Percentiles rank a stretch among this genome's conserved stretches.
phyloP scores from a whole-genome alignment of 768 basidiomycete species.

The Suillus sp. region DNA sequence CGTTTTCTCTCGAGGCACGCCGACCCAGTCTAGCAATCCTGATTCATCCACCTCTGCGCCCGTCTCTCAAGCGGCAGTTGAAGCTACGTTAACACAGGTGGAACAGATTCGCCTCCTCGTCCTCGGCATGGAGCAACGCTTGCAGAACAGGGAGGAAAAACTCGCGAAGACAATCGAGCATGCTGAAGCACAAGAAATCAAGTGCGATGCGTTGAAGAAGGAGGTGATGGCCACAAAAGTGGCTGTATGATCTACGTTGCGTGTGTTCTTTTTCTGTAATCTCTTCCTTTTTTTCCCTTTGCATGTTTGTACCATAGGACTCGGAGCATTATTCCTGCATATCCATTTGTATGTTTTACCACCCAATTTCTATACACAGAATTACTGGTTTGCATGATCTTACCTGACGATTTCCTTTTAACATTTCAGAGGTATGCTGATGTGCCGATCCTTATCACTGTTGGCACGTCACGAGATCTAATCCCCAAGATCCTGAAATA shows the following conservation, averaged over 20 bases:
- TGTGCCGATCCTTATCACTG: not conserved
- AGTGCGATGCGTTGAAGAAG: slow-evolving; percentile 52
- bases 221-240: slow-evolving; percentile 34
- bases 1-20: slow-evolving; percentile 27
- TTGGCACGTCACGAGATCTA: not conserved
- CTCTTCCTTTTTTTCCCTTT: not conserved
- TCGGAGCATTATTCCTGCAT: slow-evolving; percentile 5
- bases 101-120: slow-evolving; percentile 70
- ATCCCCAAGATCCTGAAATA: not conserved
- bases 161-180: slow-evolving; percentile 58
- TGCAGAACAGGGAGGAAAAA: slow-evolving; percentile 63
- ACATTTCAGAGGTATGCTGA: not conserved
- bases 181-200: slow-evolving; percentile 59
- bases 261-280: not conserved
- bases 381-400: not conserved
- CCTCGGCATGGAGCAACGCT: slow-evolving; percentile 74
- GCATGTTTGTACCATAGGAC: slow-evolving; percentile 7
- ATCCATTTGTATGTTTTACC: slow-evolving; percentile 9
- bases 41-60: slow-evolving; percentile 21
- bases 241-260: slow-evolving; percentile 16
- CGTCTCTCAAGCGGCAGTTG: slow-evolving; percentile 31
- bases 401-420: not conserved
- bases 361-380: not conserved
- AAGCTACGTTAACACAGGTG: slow-evolving; percentile 57
- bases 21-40: slow-evolving; percentile 9